A percentile compares a stretch with the other conserved stretches of the same genome.
These are phyloP conservation scores for Rhododendron simsii DNA, from an alignment of 148 eudicot genomes.

Conservation along the genomic window DNA sequence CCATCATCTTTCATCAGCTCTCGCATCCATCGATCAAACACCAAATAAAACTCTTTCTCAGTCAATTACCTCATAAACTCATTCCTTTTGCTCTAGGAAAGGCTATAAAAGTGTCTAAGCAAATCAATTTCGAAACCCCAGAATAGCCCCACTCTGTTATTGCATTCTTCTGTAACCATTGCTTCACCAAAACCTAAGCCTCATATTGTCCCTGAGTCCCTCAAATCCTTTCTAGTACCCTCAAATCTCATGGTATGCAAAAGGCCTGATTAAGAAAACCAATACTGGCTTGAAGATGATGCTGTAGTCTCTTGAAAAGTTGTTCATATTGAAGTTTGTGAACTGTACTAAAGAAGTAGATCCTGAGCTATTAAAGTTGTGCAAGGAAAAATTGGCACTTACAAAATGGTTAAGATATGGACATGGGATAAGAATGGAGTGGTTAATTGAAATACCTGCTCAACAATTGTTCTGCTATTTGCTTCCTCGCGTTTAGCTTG, in stretches of 20 bases:
- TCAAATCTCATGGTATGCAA: conserved; percentile 4
- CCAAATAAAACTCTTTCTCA: not conserved
- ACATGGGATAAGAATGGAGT: not conserved
- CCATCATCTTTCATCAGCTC: not conserved
- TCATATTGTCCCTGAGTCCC: not conserved
- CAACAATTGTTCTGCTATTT: not conserved
- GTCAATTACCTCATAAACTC: too few species aligned
- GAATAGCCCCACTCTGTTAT: not conserved
- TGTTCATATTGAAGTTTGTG: not conserved
- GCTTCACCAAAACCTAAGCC: conserved; percentile 4
- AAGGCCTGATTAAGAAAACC: conserved; percentile 10
- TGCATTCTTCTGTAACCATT: not conserved
- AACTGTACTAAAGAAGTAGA: not conserved
- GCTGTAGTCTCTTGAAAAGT: not conserved
- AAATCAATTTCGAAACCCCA: too few species aligned
- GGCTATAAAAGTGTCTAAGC: not conserved
- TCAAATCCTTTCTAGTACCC: too few species aligned
- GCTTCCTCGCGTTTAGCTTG: not conserved
- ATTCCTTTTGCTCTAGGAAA: not conserved
- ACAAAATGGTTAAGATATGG: not conserved
- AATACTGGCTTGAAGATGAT: not conserved
- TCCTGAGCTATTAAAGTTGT: not conserved
- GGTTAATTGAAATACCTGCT: not conserved
- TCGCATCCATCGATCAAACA: not conserved
- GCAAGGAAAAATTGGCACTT: not conserved